A percentile compares a stretch with the other conserved stretches of the same genome.
phyloP scores from a whole-genome alignment of 306 rosid genomes.

The Hylodesmum podocarpum region DNA sequence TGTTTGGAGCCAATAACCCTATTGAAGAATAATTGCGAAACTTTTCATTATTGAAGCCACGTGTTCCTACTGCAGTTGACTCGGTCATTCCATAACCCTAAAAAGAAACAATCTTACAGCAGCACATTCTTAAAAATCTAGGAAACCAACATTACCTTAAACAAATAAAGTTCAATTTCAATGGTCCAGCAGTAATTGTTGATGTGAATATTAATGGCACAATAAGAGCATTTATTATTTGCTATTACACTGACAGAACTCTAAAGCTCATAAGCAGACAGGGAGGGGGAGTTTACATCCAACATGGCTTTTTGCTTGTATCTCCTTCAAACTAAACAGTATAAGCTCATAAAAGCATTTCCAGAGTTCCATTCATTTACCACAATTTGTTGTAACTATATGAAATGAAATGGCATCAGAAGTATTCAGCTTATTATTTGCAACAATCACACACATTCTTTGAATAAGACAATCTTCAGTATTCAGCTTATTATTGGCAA shows the following conservation, averaged over 20 bases:
- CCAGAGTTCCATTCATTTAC: background rate
- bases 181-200: background rate
- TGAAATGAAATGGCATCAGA: background rate
- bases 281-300: background rate
- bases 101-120: conserved; percentile 27
- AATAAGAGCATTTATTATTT: background rate
- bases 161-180: conserved; percentile 14
- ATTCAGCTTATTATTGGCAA: no score
- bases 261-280: background rate
- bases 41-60: conserved; percentile 74
- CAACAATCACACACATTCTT: background rate
- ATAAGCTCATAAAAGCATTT: background rate
- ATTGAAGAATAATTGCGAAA: conserved; percentile 58
- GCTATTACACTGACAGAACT: background rate
- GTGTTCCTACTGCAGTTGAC: conserved; percentile 78
- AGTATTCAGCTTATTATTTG: background rate
- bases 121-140: conserved; percentile 17
- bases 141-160: conserved; percentile 17
- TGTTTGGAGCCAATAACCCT: conserved; percentile 88
- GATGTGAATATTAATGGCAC: conserved; percentile 5
- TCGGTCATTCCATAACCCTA: conserved; percentile 98
- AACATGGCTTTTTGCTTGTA: background rate
- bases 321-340: background rate
- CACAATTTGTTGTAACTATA: background rate
- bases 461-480: no score